Base-by-base conservation (phyloP, 768 basidiomycete species). In the Daedaleopsis sinensis region DNA sequence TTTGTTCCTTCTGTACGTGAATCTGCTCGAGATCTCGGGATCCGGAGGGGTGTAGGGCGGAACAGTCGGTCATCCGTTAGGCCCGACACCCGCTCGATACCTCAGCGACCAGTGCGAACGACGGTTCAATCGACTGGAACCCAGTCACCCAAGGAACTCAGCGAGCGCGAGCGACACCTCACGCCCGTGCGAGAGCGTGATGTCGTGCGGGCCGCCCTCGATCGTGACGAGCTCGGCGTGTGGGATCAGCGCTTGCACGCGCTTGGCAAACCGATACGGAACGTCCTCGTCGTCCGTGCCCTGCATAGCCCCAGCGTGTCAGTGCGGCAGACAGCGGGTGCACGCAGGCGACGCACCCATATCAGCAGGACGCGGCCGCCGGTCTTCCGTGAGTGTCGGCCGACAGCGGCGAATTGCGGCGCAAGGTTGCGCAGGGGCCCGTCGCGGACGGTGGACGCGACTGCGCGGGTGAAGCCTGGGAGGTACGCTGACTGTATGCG, bases 401-500 rank as follows among this genome's bases (percentile, higher is more conserved):
- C 82, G 16, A 79, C 74, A 0, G 81, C 78, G 32, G 78, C 71
- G 65, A 90, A 90, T 3, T 85, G 77, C 1, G 80, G 71, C 1
- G 72, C 73, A 56, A 86, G 82, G 6, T 88, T 88, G 42, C 89
- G 84, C 32, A 91, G 77, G 15, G 90, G 90, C 1, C 90, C 90
- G 42, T 88, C 83, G 39, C 90, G 82, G 24, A 92, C 76, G 3
- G 86, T 89, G 5, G 89, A 91, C 0, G 90, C 90, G 19, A 92
- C 74, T 0, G 90, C 90, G 23, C 84, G 81, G 64, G 91, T 90
- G 70, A 84, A 92, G 3, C 90, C 84, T 0, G 87, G 83, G 6
- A 92, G 79, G 68, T 90, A 86, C 1, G 90, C 90, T 0, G 88
- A 88, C 73, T 92, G 90, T 15, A 90, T 76, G n/a, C 89, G 82